phyloP scores from a whole-genome alignment of 208 protist species.

The Leishmania tropica region DNA sequence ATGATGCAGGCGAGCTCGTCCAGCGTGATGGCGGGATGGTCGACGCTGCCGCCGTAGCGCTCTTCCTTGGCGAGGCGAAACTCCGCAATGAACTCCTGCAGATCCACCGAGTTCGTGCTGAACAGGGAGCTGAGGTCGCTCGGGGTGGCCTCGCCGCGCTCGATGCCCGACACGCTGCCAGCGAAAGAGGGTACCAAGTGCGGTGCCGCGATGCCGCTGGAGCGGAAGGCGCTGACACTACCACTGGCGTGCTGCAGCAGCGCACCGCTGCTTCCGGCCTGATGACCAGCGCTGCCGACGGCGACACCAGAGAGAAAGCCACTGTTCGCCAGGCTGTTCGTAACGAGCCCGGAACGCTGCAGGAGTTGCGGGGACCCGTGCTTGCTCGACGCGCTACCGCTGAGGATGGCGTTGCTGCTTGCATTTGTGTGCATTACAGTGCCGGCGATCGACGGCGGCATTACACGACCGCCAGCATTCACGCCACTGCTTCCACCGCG shows the following conservation, averaged over 20 bases:
- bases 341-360: conserved; percentile 2
- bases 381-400: conserved; percentile 14
- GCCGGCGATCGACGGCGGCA: background rate
- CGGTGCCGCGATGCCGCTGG: background rate
- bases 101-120: conserved; percentile 66
- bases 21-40: conserved; percentile 40
- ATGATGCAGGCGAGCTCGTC: conserved; percentile 66
- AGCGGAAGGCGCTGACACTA: background rate
- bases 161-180: conserved; percentile 20
- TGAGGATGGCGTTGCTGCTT: background rate
- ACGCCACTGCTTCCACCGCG: conserved; percentile 3
- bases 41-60: conserved; percentile 35
- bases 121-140: conserved; percentile 62
- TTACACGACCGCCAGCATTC: background rate
- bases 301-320: background rate
- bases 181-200: conserved; percentile 7
- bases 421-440: background rate
- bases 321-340: conserved; percentile 5
- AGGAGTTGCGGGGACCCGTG: conserved; percentile 10
- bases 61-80: conserved; percentile 69
- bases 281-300: background rate
- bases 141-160: conserved; percentile 27
- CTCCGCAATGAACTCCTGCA: conserved; percentile 70
- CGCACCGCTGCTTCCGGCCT: background rate
- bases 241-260: conserved; percentile 1